These are phyloP conservation scores for Botrytis byssoidea DNA, from an alignment of 2,329 filamentous ascomycete species.

Conservation along the genomic window DNA sequence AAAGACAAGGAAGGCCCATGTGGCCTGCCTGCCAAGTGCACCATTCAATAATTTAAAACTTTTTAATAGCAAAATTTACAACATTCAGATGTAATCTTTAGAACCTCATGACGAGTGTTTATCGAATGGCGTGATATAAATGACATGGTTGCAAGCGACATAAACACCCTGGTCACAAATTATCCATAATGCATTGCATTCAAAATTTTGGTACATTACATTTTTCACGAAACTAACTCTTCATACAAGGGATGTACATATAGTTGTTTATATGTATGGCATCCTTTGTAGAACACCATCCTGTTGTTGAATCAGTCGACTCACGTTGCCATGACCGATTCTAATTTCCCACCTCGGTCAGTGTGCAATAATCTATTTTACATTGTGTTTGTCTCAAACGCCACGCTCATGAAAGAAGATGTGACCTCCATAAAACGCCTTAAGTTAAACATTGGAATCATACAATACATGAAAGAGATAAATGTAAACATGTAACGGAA, in stretches of 20 bases:
- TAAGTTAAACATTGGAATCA: constrained; percentile 9
- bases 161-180: no score
- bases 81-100: not conserved
- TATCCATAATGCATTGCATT: not conserved
- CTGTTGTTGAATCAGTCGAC: not conserved
- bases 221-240: not conserved
- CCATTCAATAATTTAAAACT: constrained; percentile 47
- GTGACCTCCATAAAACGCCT: constrained; percentile 15
- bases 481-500: not conserved
- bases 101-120: not conserved
- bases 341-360: constrained; percentile 9
- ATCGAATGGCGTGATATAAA: not conserved
- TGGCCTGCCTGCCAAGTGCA: constrained; percentile 73
- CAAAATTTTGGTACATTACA: not conserved
- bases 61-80: not conserved
- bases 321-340: not conserved
- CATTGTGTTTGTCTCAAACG: constrained; percentile 16
- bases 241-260: not conserved
- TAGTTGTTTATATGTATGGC: not conserved
- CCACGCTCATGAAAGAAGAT: constrained; percentile 9
- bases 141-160: not conserved
- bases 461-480: constrained; percentile 46
- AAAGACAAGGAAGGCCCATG: constrained; percentile 67
- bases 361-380: constrained; percentile 13
- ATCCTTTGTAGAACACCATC: not conserved